These are phyloP conservation scores for Pythium volutum DNA, from an alignment of 352 stramenopile genomes.

Conservation along the genomic window DNA sequence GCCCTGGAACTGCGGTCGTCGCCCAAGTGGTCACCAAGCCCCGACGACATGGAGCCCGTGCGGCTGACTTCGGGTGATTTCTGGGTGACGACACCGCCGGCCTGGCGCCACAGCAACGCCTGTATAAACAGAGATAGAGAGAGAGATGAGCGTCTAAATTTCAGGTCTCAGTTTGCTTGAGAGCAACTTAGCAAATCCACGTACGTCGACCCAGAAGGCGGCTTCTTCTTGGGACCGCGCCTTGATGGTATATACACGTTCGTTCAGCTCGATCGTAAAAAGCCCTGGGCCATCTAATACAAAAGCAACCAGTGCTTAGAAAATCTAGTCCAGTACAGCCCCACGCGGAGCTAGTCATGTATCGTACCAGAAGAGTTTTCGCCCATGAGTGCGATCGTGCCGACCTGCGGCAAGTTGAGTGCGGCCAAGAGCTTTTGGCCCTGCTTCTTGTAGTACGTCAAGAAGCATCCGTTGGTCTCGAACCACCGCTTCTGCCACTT, in stretches of 20 bases:
- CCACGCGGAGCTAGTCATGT: no score
- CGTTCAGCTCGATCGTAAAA: conserved; percentile 89
- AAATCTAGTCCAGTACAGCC: background rate
- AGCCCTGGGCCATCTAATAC: conserved; percentile 78
- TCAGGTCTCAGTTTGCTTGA: background rate
- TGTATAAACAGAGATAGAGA: conserved; percentile 10
- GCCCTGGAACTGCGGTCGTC: conserved; percentile 22
- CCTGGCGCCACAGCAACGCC: conserved; percentile 81
- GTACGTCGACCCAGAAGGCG: conserved; percentile 83
- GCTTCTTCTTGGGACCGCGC: conserved; percentile 82
- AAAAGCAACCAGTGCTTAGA: background rate
- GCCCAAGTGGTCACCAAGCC: conserved; percentile 35
- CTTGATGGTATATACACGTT: conserved; percentile 91
- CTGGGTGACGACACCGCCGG: conserved; percentile 72
- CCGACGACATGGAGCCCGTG: conserved; percentile 33
- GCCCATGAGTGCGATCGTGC: conserved; percentile 66
- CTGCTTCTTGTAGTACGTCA: conserved; percentile 99
- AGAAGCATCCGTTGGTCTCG: conserved; percentile 97
- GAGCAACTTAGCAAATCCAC: background rate
- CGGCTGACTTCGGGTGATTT: conserved; percentile 60
- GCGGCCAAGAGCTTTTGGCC: conserved; percentile 93
- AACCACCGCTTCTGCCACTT: conserved; percentile 99
- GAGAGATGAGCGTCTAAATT: no score
- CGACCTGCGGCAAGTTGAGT: conserved; percentile 92
- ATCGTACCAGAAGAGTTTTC: conserved; percentile 61